These are phyloP conservation scores for Boletus pseudopeckii DNA, from an alignment of 768 basidiomycete genomes.

Conservation along the genomic window DNA sequence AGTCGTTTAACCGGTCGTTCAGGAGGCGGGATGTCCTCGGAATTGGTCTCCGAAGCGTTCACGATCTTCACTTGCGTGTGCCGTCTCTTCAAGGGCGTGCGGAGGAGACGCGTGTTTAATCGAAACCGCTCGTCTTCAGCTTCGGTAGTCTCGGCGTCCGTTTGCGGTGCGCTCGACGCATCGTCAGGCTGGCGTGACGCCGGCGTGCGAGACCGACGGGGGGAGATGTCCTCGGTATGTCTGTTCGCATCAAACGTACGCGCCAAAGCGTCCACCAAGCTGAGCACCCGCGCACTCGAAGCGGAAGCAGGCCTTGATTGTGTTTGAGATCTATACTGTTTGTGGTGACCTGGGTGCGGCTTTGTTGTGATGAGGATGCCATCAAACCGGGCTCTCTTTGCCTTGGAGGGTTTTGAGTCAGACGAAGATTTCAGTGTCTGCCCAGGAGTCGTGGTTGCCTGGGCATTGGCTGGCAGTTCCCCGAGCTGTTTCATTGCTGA, in stretches of 20 bases:
- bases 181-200: background rate
- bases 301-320: background rate
- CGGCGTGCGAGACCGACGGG: background rate
- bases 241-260: constrained; percentile 28
- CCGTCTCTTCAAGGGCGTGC: background rate
- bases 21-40: constrained; percentile 2
- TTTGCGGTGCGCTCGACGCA: constrained; percentile 9
- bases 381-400: constrained; percentile 22
- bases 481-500: background rate
- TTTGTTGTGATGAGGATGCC: constrained; percentile 23
- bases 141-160: constrained; percentile 24
- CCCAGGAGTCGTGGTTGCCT: background rate
- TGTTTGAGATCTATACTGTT: background rate
- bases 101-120: constrained; percentile 13
- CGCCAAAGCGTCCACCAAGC: constrained; percentile 23
- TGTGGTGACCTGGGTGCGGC: background rate
- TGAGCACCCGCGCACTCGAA: constrained; percentile 1
- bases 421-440: background rate
- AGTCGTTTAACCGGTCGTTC: constrained; percentile 17
- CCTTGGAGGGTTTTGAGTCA: background rate
- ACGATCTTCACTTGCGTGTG: background rate
- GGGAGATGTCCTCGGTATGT: background rate
- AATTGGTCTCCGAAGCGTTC: constrained; percentile 11
- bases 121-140: constrained; percentile 17
- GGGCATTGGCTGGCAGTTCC: background rate